These are phyloP conservation scores for Diaporthe sp. DNA, from an alignment of 2,329 filamentous ascomycete genomes.

Conservation along the genomic window DNA sequence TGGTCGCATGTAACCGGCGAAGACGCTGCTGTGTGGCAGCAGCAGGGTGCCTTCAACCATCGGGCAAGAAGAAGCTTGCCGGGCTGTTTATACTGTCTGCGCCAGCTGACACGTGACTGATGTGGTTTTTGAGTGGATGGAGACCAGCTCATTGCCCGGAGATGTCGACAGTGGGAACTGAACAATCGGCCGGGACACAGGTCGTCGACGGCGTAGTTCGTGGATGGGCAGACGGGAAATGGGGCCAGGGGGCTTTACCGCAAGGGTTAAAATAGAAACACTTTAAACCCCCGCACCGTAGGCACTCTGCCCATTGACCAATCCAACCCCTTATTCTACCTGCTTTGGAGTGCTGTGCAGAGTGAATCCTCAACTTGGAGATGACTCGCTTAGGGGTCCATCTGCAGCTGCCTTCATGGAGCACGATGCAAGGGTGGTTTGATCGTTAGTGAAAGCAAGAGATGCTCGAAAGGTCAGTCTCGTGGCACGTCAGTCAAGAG, in stretches of 20 bases:
- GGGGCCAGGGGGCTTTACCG: neutral
- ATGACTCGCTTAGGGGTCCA: slow-evolving; percentile 9
- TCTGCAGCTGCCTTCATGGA: neutral
- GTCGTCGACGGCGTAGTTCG: neutral
- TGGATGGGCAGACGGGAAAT: neutral
- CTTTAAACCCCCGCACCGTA: slow-evolving; percentile 23
- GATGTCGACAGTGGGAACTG: neutral
- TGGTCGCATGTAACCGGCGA: neutral
- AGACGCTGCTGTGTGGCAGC: neutral
- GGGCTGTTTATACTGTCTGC: neutral
- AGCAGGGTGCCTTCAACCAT: neutral
- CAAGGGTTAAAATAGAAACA: slow-evolving; percentile 31
- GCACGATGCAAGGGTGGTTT: neutral
- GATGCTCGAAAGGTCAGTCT: neutral
- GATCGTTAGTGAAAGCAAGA: neutral
- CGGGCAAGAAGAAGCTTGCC: neutral
- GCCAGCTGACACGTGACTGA: neutral
- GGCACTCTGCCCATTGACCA: slow-evolving; percentile 18
- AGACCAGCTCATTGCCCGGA: neutral
- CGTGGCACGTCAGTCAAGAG: neutral
- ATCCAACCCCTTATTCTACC: slow-evolving; percentile 17
- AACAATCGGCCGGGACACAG: neutral
- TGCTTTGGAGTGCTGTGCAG: neutral
- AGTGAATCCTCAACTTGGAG: slow-evolving; percentile 2
- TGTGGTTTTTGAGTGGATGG: neutral